Evolutionary conservation across 495 filamentous ascomycete species (phyloP).

Genomic region (Letharia columbiana): DNA sequence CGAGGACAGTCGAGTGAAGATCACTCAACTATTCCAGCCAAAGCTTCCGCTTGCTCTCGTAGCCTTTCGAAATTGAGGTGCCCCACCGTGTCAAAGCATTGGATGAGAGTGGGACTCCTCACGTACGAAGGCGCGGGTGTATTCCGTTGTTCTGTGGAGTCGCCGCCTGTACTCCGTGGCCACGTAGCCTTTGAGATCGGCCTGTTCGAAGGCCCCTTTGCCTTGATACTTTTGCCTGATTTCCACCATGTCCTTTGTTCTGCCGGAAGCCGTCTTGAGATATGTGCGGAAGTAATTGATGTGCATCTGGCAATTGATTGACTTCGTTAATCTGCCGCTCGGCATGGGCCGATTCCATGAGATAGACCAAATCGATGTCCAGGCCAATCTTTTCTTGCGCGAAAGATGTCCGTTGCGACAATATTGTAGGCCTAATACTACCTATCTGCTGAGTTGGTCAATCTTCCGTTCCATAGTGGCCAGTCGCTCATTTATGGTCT

Average conservation of each 20-base stretch:
- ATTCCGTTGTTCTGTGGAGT: background rate
- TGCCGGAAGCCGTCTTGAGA: background rate
- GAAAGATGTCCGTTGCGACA: background rate
- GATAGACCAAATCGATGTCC: background rate
- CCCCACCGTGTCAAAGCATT: too few relatives aligned
- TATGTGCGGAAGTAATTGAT: background rate
- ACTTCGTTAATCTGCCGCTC: background rate
- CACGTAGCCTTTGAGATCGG: background rate
- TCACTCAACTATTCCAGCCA: background rate
- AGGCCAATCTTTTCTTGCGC: background rate
- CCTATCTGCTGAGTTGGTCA: constrained; percentile 24
- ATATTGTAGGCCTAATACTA: background rate
- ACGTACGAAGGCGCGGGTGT: background rate
- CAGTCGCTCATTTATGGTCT: constrained; percentile 24
- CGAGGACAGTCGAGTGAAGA: background rate
- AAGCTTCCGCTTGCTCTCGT: background rate
- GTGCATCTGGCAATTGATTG: background rate
- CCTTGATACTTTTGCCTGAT: background rate
- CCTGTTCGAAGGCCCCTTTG: background rate
- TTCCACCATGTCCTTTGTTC: background rate
- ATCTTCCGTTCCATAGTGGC: constrained; percentile 28
- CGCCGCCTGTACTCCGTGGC: background rate
- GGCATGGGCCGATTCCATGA: background rate
- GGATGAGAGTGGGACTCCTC: background rate
- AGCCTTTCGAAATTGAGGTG: background rate